These are phyloP conservation scores for Botrytis sinoallii DNA, from an alignment of 2,329 filamentous ascomycete genomes.

Conservation along the genomic window DNA sequence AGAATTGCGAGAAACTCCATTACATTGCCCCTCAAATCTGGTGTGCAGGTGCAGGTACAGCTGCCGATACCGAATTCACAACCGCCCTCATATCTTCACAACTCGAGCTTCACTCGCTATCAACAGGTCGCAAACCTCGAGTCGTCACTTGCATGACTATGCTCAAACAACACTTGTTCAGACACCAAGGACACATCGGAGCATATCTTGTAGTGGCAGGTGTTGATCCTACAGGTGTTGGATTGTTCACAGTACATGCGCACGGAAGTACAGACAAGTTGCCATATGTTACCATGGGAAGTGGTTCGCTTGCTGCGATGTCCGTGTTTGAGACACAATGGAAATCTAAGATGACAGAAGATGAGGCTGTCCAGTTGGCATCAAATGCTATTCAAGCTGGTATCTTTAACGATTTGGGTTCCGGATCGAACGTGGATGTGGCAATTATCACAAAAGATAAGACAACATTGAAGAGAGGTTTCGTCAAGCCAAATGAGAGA, in stretches of 20 bases:
- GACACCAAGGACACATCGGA: slow-evolving; percentile 95
- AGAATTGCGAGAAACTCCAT: slow-evolving; percentile 99
- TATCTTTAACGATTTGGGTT: slow-evolving; percentile 98
- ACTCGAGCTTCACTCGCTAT: slow-evolving; percentile 94
- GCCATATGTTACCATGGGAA: slow-evolving; percentile 98
- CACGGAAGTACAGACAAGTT: slow-evolving; percentile 98
- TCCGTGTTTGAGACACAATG: slow-evolving; percentile 96
- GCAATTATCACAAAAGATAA: slow-evolving; percentile 94
- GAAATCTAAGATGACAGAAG: slow-evolving; percentile 72
- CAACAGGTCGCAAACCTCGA: slow-evolving; percentile 91
- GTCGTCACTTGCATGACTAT: slow-evolving; percentile 99
- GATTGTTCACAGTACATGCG: slow-evolving; percentile 97
- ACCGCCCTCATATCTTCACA: slow-evolving; percentile 98
- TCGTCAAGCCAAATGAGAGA: slow-evolving; percentile 88
- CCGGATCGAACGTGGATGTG: slow-evolving; percentile 95
- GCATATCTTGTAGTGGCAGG: slow-evolving; percentile 97
- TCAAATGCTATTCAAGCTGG: slow-evolving; percentile 88
- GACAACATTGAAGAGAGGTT: slow-evolving; percentile 89
- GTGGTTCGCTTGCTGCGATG: slow-evolving; percentile 94
- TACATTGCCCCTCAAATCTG: slow-evolving; percentile 99
- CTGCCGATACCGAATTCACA: slow-evolving; percentile 98
- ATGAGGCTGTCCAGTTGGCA: slow-evolving; percentile 79
- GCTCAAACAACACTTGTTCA: slow-evolving; percentile 99
- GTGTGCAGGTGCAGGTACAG: slow-evolving; percentile 97
- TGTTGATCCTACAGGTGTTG: slow-evolving; percentile 90